A percentile compares a stretch with the other conserved stretches of the same genome.
Evolutionary conservation across 495 filamentous ascomycete genomes (phyloP).

Genomic region (Aeminium ludgeri): DNA sequence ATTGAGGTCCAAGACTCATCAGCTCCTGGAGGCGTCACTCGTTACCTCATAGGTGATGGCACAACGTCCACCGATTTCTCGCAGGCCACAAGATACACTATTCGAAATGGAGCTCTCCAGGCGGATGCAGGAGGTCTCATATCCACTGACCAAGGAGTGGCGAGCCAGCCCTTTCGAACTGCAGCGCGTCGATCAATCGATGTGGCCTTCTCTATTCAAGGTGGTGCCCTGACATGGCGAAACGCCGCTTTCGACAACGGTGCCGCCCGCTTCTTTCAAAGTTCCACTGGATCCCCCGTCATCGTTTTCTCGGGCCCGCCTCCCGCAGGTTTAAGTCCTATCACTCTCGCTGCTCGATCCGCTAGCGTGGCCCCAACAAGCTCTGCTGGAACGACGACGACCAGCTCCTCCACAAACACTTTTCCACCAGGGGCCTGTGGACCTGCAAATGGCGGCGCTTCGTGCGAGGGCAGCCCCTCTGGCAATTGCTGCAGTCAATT

Average conservation of each 20-base stretch:
- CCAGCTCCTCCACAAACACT: not conserved
- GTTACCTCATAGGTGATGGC: slow-evolving; percentile 13
- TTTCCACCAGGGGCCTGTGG: slow-evolving; percentile 8
- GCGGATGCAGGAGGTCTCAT: slow-evolving; percentile 3
- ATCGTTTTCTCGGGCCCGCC: slow-evolving; percentile 11
- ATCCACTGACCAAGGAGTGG: slow-evolving; percentile 1
- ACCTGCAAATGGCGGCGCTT: not conserved
- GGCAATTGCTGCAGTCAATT: slow-evolving; percentile 11
- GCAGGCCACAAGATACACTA: slow-evolving; percentile 8
- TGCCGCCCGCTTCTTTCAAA: slow-evolving; percentile 11
- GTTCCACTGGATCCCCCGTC: slow-evolving; percentile 1
- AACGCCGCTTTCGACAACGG: slow-evolving; percentile 14
- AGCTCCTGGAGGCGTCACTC: too few species aligned
- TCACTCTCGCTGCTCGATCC: slow-evolving; percentile 6
- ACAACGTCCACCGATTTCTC: slow-evolving; percentile 14
- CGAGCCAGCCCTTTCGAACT: slow-evolving; percentile 5
- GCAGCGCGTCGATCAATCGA: not conserved
- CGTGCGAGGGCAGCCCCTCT: slow-evolving; percentile 5
- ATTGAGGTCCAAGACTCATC: slow-evolving; percentile 3
- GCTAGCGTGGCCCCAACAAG: not conserved
- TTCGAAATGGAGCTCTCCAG: slow-evolving; percentile 9
- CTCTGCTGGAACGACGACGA: not conserved
- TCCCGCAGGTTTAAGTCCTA: slow-evolving; percentile 2
- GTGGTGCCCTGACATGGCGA: slow-evolving; percentile 7
- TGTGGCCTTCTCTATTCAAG: slow-evolving; percentile 8